Evolutionary conservation across 345 rosid species (phyloP), one percentile per base, ranked within the genome.

Genomic region (Aurinia saxatilis): DNA sequence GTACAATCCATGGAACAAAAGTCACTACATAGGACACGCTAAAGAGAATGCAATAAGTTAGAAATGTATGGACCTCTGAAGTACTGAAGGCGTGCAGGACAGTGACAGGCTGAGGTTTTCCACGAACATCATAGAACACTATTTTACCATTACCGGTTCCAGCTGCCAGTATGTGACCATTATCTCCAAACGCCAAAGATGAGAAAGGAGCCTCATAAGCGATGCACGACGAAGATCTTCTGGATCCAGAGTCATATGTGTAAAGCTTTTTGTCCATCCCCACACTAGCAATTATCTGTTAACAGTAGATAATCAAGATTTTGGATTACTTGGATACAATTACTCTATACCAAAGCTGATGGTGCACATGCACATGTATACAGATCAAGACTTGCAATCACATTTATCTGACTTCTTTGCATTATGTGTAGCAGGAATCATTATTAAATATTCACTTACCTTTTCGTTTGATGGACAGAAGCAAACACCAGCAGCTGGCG

Each of bases 381-480:
- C 50, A 4, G 3, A 14, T 51, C 68, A 30, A 50, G 16, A 31
- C 31, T 25, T 31, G 23, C 42, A 39, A 48, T 23, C 47, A 57
- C 47, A 30, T 49, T 25, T 27, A 57, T 57, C 70, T 41, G 65
- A 71, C 38, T 67, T 49, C 7, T 30, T 46, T 39, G 25, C 1
- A 10, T 48, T 38, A n/a, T 47, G 40, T 37, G 57, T 35, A 65
- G 37, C 37, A 72, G 51, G 42, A 40, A 16, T 40, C 38, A 57
- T 7, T 45, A 38, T 36, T 23, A 51, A 67, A 46, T 55, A 60
- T 50, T 16, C 56, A 29, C 23, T 62, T 44, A 95, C 99, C 97
- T 95, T 95, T 78, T 90, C 97, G 70, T 78, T 84, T 53, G 99
- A 85, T 36, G 97, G 99, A 19, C 96, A 95, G 80, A 95, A 95